A percentile compares a stretch with the other conserved stretches of the same genome.
Evolutionary conservation across 495 filamentous ascomycete species (phyloP).

Genomic region (Neohortaea acidophila): DNA sequence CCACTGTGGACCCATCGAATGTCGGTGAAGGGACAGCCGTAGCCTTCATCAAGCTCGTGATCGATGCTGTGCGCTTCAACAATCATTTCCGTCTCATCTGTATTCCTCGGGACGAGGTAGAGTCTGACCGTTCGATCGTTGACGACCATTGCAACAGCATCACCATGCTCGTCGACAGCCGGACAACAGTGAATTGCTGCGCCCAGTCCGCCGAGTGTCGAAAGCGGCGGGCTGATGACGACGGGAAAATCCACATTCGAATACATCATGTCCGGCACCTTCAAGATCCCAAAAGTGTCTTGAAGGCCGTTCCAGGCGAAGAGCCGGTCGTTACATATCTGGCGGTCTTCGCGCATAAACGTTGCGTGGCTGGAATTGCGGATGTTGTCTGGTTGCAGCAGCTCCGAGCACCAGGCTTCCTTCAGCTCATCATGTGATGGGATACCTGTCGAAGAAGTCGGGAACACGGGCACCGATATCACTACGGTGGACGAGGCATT

Average conservation of each 20-base stretch:
- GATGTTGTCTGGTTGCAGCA: conserved; percentile 18
- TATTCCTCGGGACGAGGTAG: conserved; percentile 15
- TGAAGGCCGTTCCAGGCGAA: conserved; percentile 16
- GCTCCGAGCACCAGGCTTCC: conserved; percentile 18
- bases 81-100: conserved; percentile 6
- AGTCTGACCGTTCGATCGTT: conserved; percentile 17
- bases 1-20: conserved; percentile 13
- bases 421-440: conserved; percentile 17
- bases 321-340: conserved; percentile 13
- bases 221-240: conserved; percentile 17
- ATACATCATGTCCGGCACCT: conserved; percentile 15
- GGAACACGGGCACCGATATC: conserved; percentile 16
- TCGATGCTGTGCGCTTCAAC: conserved; percentile 19
- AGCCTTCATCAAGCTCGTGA: conserved; percentile 18
- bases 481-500: conserved; percentile 15
- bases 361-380: conserved; percentile 17
- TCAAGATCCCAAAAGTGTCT: conserved; percentile 16
- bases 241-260: conserved; percentile 17
- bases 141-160: conserved; percentile 19
- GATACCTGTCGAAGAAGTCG: conserved; percentile 4
- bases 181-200: conserved; percentile 17
- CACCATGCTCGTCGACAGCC: conserved; percentile 16
- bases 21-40: conserved; percentile 17
- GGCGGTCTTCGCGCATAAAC: conserved; percentile 14
- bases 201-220: conserved; percentile 15